Conservation (phyloP, 1,284 basidiomycete genomes). For the Ustilago vetiveriae region DNA sequence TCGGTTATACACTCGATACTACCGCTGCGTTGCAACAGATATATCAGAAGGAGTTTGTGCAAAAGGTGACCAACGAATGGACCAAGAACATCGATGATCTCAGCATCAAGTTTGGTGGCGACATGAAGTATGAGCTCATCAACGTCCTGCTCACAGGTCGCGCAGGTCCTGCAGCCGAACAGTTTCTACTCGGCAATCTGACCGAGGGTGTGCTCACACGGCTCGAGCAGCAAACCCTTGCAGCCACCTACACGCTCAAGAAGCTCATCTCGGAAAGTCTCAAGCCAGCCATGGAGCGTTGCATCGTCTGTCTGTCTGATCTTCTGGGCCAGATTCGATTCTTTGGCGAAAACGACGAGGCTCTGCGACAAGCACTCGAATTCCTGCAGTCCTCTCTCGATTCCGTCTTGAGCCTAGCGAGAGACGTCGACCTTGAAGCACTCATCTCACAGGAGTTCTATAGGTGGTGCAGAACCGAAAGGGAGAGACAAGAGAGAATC, state of each 20-base stretch:
- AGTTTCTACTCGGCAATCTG: conserved; percentile 49
- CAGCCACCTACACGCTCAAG: conserved; percentile 31
- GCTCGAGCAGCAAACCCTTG: conserved; percentile 31
- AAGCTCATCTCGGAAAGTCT: conserved; percentile 16
- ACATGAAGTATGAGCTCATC: conserved; percentile 53
- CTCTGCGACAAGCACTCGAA: conserved; percentile 1
- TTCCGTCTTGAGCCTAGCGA: conserved; percentile 23
- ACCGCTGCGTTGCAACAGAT: conserved; percentile 29
- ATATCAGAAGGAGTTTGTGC: conserved; percentile 22
- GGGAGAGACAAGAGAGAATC: conserved; percentile 48
- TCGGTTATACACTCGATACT: conserved; percentile 47
- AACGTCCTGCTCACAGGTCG: conserved; percentile 47
- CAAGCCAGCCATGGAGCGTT: conserved; percentile 31
- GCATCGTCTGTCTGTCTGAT: conserved; percentile 16
- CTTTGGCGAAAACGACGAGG: conserved; percentile 7
- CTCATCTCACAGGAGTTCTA: conserved; percentile 42
- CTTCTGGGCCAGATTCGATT: conserved; percentile 20
- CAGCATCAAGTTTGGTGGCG: conserved; percentile 42
- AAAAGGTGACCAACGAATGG: conserved; percentile 49
- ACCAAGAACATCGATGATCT: conserved; percentile 38
- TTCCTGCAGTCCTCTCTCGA: conserved; percentile 14
- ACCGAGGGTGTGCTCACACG: conserved; percentile 51
- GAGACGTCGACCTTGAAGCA: conserved; percentile 33
- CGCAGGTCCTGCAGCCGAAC: conserved; percentile 50
- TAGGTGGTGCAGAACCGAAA: conserved; percentile 41